Evolutionary conservation across 441 rosid species (phyloP).

Genomic region (Populus hybrid): DNA sequence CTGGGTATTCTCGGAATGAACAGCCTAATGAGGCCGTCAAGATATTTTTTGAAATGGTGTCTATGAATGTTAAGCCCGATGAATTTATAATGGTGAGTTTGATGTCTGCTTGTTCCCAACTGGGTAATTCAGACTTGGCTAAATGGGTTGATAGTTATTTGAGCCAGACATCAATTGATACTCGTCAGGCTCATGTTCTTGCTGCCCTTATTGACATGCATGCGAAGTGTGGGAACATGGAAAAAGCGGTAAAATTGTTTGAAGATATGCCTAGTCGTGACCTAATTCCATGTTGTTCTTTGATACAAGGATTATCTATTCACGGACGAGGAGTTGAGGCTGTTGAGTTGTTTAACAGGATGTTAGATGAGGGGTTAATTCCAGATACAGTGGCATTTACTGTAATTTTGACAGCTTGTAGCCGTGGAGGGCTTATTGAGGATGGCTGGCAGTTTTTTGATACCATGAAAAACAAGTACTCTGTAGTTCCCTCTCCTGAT

Average conservation of each 20-base stretch:
- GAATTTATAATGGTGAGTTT: conserved; percentile 60
- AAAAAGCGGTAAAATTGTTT: conserved; percentile 59
- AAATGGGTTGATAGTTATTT: conserved; percentile 54
- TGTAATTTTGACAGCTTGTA: conserved; percentile 60
- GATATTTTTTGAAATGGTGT: conserved; percentile 49
- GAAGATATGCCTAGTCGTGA: conserved; percentile 54
- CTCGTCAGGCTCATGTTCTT: conserved; percentile 43
- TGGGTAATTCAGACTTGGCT: conserved; percentile 57
- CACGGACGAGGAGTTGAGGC: conserved; percentile 58
- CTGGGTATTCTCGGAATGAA: conserved; percentile 75
- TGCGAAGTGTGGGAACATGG: conserved; percentile 75
- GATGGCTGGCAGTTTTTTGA: conserved; percentile 66
- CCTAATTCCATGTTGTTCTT: conserved; percentile 60
- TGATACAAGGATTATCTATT: conserved; percentile 75
- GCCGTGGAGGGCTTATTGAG: conserved; percentile 59
- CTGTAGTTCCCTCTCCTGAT: conserved; percentile 52
- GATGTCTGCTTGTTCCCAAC: conserved; percentile 82
- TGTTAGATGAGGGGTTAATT: conserved; percentile 59
- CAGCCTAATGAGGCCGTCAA: conserved; percentile 56
- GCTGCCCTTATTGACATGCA: conserved; percentile 81
- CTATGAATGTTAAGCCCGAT: conserved; percentile 52
- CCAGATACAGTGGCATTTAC: conserved; percentile 79
- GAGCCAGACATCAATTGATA: conserved; percentile 34
- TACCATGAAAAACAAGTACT: conserved; percentile 48
- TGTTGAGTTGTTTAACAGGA: conserved; percentile 51